These are phyloP conservation scores for Penicillium mononematosum DNA, from an alignment of 495 filamentous ascomycete species.

Conservation along the genomic window DNA sequence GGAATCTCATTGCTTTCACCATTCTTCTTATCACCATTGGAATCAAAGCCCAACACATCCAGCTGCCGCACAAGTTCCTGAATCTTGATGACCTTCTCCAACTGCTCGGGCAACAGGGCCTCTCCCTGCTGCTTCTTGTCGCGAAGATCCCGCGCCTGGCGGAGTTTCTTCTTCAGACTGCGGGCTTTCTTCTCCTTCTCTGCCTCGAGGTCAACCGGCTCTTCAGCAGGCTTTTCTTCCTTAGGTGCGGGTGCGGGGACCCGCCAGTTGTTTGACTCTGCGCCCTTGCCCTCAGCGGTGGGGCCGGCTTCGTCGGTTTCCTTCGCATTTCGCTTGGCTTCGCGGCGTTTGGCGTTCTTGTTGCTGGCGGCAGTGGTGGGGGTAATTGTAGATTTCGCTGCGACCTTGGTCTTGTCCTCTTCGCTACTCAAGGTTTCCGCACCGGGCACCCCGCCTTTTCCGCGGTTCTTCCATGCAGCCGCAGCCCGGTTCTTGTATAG, in stretches of 20 bases:
- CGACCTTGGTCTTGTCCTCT: constrained; percentile 45
- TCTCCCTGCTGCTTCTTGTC: constrained; percentile 88
- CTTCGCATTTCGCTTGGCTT: constrained; percentile 86
- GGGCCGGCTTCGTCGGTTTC: constrained; percentile 43
- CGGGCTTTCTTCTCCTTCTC: constrained; percentile 92
- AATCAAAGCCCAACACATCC: constrained; percentile 80
- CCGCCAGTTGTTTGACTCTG: constrained; percentile 34
- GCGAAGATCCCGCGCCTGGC: constrained; percentile 85
- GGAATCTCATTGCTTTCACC: constrained; percentile 13
- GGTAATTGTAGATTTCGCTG: constrained; percentile 3
- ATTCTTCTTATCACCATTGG: constrained; percentile 54
- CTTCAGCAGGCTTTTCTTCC: constrained; percentile 32
- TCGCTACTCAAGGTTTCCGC: constrained; percentile 60
- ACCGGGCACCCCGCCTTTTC: constrained; percentile 75
- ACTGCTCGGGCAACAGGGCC: constrained; percentile 83
- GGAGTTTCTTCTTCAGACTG: constrained; percentile 92
- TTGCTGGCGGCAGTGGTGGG: constrained; percentile 54
- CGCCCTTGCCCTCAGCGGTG: constrained; percentile 40
- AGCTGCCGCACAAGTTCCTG: constrained; percentile 89
- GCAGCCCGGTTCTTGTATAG: constrained; percentile 92
- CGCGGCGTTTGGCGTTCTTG: constrained; percentile 93
- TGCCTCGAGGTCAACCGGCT: constrained; percentile 60
- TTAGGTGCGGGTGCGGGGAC: constrained; percentile 18
- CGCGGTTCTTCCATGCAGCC: constrained; percentile 79
- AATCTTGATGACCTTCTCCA: constrained; percentile 96